These are phyloP conservation scores for Lobosporangium transversale DNA, from an alignment of 192 early-diverging fungal genomes.

Conservation along the genomic window DNA sequence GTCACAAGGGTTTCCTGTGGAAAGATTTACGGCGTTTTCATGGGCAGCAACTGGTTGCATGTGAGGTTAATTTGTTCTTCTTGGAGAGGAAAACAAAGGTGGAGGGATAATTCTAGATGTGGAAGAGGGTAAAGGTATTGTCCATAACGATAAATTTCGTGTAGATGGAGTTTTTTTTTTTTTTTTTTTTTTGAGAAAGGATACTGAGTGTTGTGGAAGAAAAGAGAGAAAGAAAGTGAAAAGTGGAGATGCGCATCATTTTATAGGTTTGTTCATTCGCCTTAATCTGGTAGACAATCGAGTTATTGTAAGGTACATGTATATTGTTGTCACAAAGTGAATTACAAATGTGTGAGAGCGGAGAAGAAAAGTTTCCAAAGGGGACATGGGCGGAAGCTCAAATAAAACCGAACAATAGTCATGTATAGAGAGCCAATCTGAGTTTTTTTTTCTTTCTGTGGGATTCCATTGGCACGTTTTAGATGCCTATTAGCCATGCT, in stretches of 20 bases:
- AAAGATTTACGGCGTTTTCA: constrained; percentile 47
- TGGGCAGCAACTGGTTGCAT: constrained; percentile 33
- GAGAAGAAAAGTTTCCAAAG: too few relatives aligned
- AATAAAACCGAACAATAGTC: too few relatives aligned
- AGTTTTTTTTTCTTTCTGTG: not conserved
- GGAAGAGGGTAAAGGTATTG: constrained; percentile 2
- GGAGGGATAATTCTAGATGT: not conserved
- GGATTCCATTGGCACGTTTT: too few relatives aligned
- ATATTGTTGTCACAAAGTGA: too few relatives aligned
- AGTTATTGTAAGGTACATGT: too few relatives aligned
- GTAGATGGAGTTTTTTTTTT: too few relatives aligned
- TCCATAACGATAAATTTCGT: constrained; percentile 39
- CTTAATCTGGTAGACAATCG: not conserved
- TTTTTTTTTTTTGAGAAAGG: too few relatives aligned
- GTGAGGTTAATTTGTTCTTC: not conserved
- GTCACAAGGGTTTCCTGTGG: constrained; percentile 42
- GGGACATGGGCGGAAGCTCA: too few relatives aligned
- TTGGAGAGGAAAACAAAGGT: not conserved
- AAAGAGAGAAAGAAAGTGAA: not conserved
- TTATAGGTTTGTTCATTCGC: not conserved
- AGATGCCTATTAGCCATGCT: too few relatives aligned
- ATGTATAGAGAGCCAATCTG: too few relatives aligned
- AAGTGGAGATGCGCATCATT: not conserved
- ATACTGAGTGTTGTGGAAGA: not conserved
- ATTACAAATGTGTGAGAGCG: too few relatives aligned